Evolutionary conservation across 805 yeast genomes (phyloP).

Genomic region (Barnettozyma vustinii): DNA sequence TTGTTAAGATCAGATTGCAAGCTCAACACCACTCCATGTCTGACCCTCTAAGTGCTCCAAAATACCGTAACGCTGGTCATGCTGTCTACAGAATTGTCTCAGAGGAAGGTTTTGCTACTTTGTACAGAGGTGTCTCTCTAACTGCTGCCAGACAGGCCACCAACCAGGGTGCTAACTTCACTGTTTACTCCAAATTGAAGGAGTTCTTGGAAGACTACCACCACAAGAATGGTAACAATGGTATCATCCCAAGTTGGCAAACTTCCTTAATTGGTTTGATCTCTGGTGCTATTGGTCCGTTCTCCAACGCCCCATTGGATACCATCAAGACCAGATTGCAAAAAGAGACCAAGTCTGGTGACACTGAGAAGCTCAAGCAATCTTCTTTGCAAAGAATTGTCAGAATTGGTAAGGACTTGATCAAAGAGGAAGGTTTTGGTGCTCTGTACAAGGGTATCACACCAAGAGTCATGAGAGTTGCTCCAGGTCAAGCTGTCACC

Average conservation of each 20-base stretch:
- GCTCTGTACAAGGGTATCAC: conserved; percentile 96
- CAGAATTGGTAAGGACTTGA: conserved; percentile 73
- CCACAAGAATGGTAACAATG: conserved; percentile 30
- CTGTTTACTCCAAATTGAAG: conserved; percentile 85
- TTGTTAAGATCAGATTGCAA: conserved; percentile 91
- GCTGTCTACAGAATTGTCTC: conserved; percentile 76
- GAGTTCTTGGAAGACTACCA: conserved; percentile 62
- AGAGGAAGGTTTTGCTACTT: conserved; percentile 86
- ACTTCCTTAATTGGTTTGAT: conserved; percentile 86
- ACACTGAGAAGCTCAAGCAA: conserved; percentile 30
- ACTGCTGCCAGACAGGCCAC: conserved; percentile 98
- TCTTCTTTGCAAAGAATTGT: conserved; percentile 73
- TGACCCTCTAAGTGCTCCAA: conserved; percentile 72
- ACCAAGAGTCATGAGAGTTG: conserved; percentile 98
- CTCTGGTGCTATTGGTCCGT: conserved; percentile 96
- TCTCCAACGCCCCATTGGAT: conserved; percentile 95
- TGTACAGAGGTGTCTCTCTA: conserved; percentile 90
- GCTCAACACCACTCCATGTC: conserved; percentile 90
- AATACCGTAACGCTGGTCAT: conserved; percentile 90
- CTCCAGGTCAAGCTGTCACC: conserved; percentile 98
- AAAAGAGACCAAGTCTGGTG: conserved; percentile 65
- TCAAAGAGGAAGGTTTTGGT: conserved; percentile 82
- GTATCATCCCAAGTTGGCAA: conserved; percentile 83
- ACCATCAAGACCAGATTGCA: conserved; percentile 97
- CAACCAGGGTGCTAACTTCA: conserved; percentile 97